Conservation (phyloP, 257 asterid species). For the Plantago ovata region DNA sequence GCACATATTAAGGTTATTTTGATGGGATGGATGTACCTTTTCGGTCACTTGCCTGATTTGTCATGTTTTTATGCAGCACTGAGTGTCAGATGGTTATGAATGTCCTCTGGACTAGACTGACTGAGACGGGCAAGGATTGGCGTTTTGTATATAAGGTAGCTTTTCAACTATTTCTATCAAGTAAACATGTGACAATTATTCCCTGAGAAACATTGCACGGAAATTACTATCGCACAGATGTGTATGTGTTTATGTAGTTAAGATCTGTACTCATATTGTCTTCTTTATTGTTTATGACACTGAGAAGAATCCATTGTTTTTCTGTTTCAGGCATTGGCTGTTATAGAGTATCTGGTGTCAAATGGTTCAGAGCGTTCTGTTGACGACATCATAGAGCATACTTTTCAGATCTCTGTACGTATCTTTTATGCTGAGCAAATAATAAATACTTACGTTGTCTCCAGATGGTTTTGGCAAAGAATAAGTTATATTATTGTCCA, state of each 20-base stretch:
- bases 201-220: not conserved
- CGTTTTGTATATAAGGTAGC: conserved; percentile 84
- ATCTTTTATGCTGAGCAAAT: conserved; percentile 23
- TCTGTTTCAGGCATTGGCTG: conserved; percentile 67
- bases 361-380: conserved; percentile 98
- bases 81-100: conserved; percentile 90
- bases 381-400: conserved; percentile 89
- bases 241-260: too few relatives aligned
- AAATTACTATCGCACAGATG: not conserved
- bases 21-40: conserved; percentile 12
- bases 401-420: conserved; percentile 88
- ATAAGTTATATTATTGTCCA: too few relatives aligned
- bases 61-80: conserved; percentile 56
- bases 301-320: conserved; percentile 16
- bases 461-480: conserved; percentile 7
- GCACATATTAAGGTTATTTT: conserved; percentile 5
- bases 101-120: conserved; percentile 83
- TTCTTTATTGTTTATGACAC: not conserved
- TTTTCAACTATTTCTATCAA: conserved; percentile 6
- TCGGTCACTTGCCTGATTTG: conserved; percentile 24
- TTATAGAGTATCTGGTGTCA: conserved; percentile 90
- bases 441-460: conserved; percentile 9
- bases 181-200: not conserved
- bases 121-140: conserved; percentile 86
- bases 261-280: not conserved